Percentiles rank a stretch among this genome's conserved stretches.
phyloP scores from a whole-genome alignment of 1,284 basidiomycete genomes.

The Inonotus hispidus region DNA sequence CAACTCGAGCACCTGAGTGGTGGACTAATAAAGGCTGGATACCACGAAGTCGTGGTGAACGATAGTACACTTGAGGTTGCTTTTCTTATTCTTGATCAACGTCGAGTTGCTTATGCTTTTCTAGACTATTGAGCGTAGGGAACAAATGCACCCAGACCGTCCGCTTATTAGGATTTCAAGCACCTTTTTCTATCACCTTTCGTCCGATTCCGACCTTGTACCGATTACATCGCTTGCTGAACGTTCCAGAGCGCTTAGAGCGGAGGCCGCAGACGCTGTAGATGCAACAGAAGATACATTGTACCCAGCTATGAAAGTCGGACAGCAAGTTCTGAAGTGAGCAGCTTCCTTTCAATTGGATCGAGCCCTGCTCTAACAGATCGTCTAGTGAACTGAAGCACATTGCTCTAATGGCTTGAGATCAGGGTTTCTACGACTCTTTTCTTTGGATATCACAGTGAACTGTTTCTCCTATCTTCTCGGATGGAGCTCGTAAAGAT shows the following conservation, averaged over 20 bases:
- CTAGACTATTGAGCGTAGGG: conserved; percentile 64
- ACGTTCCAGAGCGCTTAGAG: conserved; percentile 38
- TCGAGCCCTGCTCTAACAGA: conserved; percentile 13
- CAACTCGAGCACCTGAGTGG: conserved; percentile 87
- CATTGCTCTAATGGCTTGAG: conserved; percentile 71
- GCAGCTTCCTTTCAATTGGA: conserved; percentile 25
- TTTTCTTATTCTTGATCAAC: conserved; percentile 1
- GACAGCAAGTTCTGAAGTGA: conserved; percentile 79
- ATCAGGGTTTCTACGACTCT: not conserved
- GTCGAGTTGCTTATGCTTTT: not conserved
- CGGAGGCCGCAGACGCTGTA: conserved; percentile 34
- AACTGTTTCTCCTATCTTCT: not conserved
- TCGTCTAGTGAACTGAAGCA: conserved; percentile 68
- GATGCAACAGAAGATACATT: conserved; percentile 37
- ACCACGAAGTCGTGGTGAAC: conserved; percentile 88
- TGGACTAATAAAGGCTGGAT: conserved; percentile 87
- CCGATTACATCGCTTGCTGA: conserved; percentile 55
- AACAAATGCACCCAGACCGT: conserved; percentile 55
- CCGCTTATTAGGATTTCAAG: conserved; percentile 88
- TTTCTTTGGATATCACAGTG: not conserved
- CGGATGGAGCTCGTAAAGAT: not conserved
- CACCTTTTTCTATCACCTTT: conserved; percentile 92
- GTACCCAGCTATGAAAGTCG: conserved; percentile 80
- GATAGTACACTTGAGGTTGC: conserved; percentile 66
- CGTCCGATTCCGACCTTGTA: conserved; percentile 71